A percentile compares a stretch with the other conserved stretches of the same genome.
phyloP scores from a whole-genome alignment of 2,329 filamentous ascomycete species.

The Ascochyta fabae region DNA sequence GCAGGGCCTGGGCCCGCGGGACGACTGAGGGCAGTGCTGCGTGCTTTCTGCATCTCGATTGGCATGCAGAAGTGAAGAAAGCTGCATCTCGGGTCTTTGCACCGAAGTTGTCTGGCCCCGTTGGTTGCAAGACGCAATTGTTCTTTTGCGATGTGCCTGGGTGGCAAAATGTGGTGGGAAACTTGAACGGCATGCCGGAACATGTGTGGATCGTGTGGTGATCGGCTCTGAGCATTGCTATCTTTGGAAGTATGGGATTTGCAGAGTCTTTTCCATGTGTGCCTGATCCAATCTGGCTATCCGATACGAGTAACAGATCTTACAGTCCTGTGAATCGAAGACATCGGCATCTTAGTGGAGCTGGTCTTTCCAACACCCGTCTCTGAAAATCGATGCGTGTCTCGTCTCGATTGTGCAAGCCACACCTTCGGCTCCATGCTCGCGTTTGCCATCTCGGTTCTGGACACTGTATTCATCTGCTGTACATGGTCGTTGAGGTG shows the following conservation, averaged over 20 bases:
- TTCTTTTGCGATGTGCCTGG: background rate
- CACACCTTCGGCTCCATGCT: background rate
- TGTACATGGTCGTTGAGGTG: background rate
- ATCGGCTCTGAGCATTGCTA: background rate
- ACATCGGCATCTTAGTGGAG: background rate
- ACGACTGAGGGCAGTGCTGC: background rate
- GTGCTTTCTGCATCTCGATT: background rate
- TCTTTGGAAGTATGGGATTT: conserved; percentile 7
- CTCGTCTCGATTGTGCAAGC: background rate
- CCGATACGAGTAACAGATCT: conserved; percentile 6
- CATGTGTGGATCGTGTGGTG: background rate
- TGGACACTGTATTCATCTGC: background rate
- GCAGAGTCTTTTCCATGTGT: background rate
- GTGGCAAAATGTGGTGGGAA: conserved; percentile 6
- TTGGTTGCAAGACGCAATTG: background rate
- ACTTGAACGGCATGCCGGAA: background rate
- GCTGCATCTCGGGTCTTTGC: conserved; percentile 1
- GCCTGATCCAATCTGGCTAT: background rate
- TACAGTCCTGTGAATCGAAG: background rate
- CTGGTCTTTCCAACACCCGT: background rate
- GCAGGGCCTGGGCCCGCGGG: background rate
- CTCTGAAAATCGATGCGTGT: background rate
- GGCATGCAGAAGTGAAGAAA: conserved; percentile 3
- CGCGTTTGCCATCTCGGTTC: background rate
- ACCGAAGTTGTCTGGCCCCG: background rate